Percentiles rank a stretch among this genome's conserved stretches.
Evolutionary conservation across 768 basidiomycete genomes (phyloP).

Genomic region (Pleurotus sapidus): DNA sequence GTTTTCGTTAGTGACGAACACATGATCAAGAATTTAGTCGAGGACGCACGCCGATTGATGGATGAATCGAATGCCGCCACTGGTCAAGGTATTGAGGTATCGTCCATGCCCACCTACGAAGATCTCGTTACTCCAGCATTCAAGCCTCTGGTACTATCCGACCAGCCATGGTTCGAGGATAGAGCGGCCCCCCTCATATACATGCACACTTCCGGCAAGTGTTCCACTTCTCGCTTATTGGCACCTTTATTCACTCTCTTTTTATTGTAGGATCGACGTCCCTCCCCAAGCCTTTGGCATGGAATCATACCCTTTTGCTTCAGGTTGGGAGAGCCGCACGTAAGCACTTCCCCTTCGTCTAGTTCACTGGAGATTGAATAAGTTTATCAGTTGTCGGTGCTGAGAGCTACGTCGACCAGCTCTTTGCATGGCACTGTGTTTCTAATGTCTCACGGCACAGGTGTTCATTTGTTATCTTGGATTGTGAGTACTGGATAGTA

Average conservation of each 20-base stretch:
- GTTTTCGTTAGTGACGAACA: conserved; percentile 22
- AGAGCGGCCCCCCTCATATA: background rate
- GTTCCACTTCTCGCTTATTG: background rate
- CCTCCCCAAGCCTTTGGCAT: conserved; percentile 12
- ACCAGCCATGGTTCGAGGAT: background rate
- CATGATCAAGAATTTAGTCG: background rate
- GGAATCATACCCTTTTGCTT: conserved; percentile 8
- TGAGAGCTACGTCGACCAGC: conserved; percentile 3
- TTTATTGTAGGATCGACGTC: conserved; percentile 9
- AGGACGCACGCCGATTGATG: background rate
- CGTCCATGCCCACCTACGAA: background rate
- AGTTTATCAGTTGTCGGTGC: conserved; percentile 4
- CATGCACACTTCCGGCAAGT: background rate
- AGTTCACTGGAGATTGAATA: background rate
- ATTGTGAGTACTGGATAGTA: background rate
- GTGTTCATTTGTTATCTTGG: conserved; percentile 7
- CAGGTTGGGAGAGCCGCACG: conserved; percentile 10
- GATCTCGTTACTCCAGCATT: background rate
- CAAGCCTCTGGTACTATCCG: background rate
- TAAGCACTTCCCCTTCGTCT: background rate
- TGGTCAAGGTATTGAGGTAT: background rate
- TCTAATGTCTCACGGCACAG: conserved; percentile 9
- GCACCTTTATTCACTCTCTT: background rate
- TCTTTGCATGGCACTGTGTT: conserved; percentile 9
- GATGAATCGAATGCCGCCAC: background rate